phyloP scores from a whole-genome alignment of 1,284 basidiomycete genomes.

The Pseudozyma flocculosa region DNA sequence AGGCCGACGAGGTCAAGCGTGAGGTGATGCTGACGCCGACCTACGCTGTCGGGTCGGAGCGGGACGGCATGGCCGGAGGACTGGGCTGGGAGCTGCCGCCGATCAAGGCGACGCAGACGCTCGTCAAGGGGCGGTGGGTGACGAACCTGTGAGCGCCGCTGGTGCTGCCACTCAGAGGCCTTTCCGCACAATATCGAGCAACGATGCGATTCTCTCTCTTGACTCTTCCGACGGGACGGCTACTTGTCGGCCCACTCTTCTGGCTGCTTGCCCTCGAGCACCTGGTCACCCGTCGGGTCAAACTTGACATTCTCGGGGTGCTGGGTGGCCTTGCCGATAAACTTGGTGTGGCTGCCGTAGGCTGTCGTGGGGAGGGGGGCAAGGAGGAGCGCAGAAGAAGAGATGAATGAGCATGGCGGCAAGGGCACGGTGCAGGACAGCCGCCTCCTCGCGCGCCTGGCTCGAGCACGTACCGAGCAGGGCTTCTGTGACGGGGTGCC shows the following conservation, averaged over 20 bases:
- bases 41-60: constrained; percentile 48
- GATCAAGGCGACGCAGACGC: constrained; percentile 44
- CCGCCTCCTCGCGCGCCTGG: too few species aligned
- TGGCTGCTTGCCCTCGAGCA: constrained; percentile 66
- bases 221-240: too few species aligned
- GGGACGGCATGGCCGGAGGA: constrained; percentile 37
- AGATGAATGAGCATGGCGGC: too few species aligned
- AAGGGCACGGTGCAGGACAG: too few species aligned
- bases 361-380: constrained; percentile 8
- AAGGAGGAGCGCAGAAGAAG: too few species aligned
- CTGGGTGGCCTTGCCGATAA: constrained; percentile 72
- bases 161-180: neutral
- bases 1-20: constrained; percentile 9
- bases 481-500: too few species aligned
- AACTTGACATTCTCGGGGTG: constrained; percentile 79
- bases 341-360: constrained; percentile 72
- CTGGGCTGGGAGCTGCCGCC: constrained; percentile 53
- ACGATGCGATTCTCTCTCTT: too few species aligned
- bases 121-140: constrained; percentile 49
- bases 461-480: too few species aligned
- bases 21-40: constrained; percentile 47
- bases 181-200: too few species aligned
- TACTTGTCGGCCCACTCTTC: constrained; percentile 25
- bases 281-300: constrained; percentile 71
- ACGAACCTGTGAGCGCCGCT: constrained; percentile 8